Conservation (phyloP, 2,329 filamentous ascomycete species). For the Calonectria leucothoes region DNA sequence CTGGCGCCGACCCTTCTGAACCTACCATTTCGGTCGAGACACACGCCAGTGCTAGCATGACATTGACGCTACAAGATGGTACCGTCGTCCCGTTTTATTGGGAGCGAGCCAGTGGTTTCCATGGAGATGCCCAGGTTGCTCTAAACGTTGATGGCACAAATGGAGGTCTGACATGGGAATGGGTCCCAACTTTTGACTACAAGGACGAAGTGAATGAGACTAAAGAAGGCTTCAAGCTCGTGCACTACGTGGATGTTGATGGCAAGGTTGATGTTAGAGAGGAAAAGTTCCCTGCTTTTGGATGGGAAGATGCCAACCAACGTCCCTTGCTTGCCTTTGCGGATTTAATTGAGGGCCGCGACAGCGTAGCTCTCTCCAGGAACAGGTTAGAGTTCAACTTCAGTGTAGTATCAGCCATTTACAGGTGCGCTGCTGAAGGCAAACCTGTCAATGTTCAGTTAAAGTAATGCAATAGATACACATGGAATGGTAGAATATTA, state of each 20-base stretch:
- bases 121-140: conserved; percentile 20
- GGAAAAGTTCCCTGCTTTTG: conserved; percentile 22
- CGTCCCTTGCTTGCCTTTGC: conserved; percentile 24
- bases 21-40: conserved; percentile 19
- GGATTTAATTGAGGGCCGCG: conserved; percentile 21
- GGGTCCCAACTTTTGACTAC: conserved; percentile 28
- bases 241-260: conserved; percentile 20
- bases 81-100: conserved; percentile 17
- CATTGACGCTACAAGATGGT: conserved; percentile 20
- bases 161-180: conserved; percentile 25
- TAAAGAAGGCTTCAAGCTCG: conserved; percentile 18
- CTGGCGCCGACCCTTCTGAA: conserved; percentile 11
- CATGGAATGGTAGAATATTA: neutral
- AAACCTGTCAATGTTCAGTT: conserved; percentile 19
- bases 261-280: conserved; percentile 19
- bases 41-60: conserved; percentile 16
- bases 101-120: conserved; percentile 25
- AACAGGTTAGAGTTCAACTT: conserved; percentile 25
- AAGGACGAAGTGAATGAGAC: conserved; percentile 16
- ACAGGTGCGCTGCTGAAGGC: conserved; percentile 19
- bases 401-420: conserved; percentile 22
- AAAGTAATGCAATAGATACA: neutral
- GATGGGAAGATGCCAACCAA: conserved; percentile 27
- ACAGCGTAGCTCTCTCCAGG: conserved; percentile 22
- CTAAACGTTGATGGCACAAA: conserved; percentile 21